Base-by-base conservation (phyloP, 1,284 basidiomycete genomes). In the Ustilago shanxiensis region DNA sequence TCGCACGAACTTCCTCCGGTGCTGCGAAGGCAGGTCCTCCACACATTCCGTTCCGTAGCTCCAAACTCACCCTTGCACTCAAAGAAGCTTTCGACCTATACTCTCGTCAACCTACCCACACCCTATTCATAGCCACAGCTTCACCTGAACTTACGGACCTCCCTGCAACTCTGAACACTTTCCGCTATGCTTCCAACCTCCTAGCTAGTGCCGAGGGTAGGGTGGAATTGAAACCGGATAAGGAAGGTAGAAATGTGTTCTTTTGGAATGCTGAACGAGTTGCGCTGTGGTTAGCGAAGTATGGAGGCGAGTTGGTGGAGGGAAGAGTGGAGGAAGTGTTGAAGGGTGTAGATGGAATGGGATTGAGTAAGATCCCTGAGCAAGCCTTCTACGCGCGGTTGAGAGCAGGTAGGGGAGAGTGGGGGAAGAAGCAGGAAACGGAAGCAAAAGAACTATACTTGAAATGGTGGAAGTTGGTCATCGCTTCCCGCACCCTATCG, bases 1-100 rank as follows among this genome's bases (percentile, higher is more conserved):
- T 60, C 2, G 31, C 62, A 2, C 50, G 72, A 3, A 66, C 70
- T 0, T 58, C 56, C 2, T 56, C 35, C 14, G 35, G 35, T 16
- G 35, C 14, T 37, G 52, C 18, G 2, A 37, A 0, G 16, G 37
- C 13, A 11, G 51, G 49, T 1, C 47, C 60, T 0, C 66, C 66
- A 18, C 70, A 72, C 58, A 67, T 72, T 13, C 70, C 70, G 1
- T 72, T 72, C 35, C 65, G 70, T 14, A 62, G 59, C 58, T 60
- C 52, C 57, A 72, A 72, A 31, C 33, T 72, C 5, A 72, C 70
- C 2, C 61, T 75, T 0, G 66, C 72, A 11, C 63, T 75, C 39
- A 75, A 75, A 22, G 72, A 75, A 45, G 64, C 72, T 0, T 75
- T 75, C 39, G 71, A 73, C 31, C 39, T 73, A 10, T 68, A 65